Evolutionary conservation across 139 green algal species (phyloP), one percentile per base, ranked within the genome.

Genomic region (Marvania coccoides): DNA sequence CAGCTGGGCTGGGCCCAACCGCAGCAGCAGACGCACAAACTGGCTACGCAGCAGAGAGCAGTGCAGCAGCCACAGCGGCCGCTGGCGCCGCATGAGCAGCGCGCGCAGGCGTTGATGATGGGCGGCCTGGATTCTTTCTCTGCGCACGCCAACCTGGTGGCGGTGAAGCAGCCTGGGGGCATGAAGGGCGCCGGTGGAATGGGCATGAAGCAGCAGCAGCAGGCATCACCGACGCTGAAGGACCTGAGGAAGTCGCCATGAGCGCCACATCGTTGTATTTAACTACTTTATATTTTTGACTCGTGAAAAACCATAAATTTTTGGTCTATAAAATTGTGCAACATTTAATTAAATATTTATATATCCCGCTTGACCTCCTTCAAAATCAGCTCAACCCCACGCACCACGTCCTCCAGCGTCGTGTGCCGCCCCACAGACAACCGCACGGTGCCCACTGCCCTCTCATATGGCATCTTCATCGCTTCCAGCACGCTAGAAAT

Each of bases 381-480:
- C 13, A 81, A 19, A 26, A 89, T 81, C 5, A 88, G 69, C 12
- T 53, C 2, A 2, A 65, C 80, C 1, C 77, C 84, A 0, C 28
- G 29, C 39, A 87, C 72, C 13, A 93, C 70, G 7, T 93, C 86
- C 10, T 69, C 37, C 9, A 57, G 14, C 9, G 81, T 87, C 15
- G 81, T 91, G 64, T 89, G 81, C 10, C 85, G 72, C 28, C 87
- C 87, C 1, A 78, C 74, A 0, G 72, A 86, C 6, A 95, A 65
- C 36, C 88, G 75, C 61, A 95, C 46, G 26, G 88, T 94, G 30
- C 88, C 88, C 12, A 80, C 24, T 5, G 78, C 79, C 51, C 68
- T 87, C 30, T 84, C 72, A 9, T 53, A 6, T 1, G 78, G 75
- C 24, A 90, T 42, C 39, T 69, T 35, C 58, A 77, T 70, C 4